Conservation (phyloP, 768 basidiomycete species). For the Kwoniella bestiolae region DNA sequence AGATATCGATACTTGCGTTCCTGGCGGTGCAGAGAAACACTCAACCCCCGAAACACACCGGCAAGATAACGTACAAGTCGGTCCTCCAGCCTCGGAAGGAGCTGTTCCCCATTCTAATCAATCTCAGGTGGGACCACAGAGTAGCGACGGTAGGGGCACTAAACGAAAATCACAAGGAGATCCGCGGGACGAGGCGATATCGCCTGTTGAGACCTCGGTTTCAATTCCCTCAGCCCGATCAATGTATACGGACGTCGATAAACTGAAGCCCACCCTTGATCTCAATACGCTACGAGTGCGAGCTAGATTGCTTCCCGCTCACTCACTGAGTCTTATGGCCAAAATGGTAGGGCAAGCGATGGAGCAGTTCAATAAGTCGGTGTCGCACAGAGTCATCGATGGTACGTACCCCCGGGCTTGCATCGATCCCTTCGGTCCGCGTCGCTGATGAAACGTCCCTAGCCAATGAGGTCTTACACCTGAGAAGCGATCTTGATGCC, state of each 20-base stretch:
- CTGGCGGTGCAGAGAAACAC: constrained; percentile 28
- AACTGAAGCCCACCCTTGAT: background rate
- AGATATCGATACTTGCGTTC: constrained; percentile 37
- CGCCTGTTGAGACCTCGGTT: background rate
- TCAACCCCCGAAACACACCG: background rate
- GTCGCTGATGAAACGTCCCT: background rate
- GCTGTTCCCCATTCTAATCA: background rate
- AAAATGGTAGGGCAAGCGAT: constrained; percentile 31
- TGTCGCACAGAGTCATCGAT: constrained; percentile 9
- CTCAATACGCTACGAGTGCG: background rate
- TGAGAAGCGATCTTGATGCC: constrained; percentile 26
- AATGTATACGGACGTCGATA: too few species aligned
- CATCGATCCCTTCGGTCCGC: background rate
- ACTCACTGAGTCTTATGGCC: constrained; percentile 15
- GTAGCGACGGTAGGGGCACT: background rate
- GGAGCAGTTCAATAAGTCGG: constrained; percentile 37
- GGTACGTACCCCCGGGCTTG: background rate
- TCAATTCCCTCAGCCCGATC: background rate
- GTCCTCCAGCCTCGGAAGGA: background rate
- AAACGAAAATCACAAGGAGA: constrained; percentile 1
- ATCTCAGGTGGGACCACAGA: background rate
- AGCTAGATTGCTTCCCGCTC: background rate
- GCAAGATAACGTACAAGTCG: background rate
- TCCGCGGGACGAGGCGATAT: background rate
- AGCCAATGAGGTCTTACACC: constrained; percentile 23